These are phyloP conservation scores for Collybia sp. DNA, from an alignment of 768 basidiomycete species.

Conservation along the genomic window DNA sequence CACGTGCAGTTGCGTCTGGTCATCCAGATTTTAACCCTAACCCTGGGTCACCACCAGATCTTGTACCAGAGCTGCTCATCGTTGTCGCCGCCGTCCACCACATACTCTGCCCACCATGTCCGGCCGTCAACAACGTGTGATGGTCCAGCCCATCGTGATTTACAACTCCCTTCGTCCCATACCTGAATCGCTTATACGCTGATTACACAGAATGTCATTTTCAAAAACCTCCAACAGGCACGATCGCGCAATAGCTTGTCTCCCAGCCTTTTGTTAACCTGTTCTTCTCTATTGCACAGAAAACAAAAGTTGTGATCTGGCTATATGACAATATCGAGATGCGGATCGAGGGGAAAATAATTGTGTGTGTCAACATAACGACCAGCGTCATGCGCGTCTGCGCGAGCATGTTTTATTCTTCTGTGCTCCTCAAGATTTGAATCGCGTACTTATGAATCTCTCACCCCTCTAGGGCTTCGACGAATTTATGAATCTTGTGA, in stretches of 20 bases:
- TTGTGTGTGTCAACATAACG: constrained; percentile 77
- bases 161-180: constrained; percentile 2
- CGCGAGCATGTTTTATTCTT: not conserved
- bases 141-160: constrained; percentile 97
- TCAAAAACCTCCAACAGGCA: constrained; percentile 94
- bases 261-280: constrained; percentile 8
- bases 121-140: constrained; percentile 90
- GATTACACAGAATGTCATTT: constrained; percentile 81
- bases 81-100: constrained; percentile 8
- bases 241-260: constrained; percentile 2
- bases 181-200: constrained; percentile 3
- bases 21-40: constrained; percentile 20
- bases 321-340: constrained; percentile 96
- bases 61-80: constrained; percentile 6
- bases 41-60: not conserved
- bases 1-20: constrained; percentile 13
- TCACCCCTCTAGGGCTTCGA: constrained; percentile 79
- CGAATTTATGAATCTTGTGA: constrained; percentile 98
- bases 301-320: constrained; percentile 87
- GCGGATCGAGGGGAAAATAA: constrained; percentile 93
- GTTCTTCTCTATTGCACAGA: constrained; percentile 37
- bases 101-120: constrained; percentile 58
- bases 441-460: too few species aligned
- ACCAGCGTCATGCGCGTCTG: constrained; percentile 20
- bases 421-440: too few species aligned